A percentile compares a stretch with the other conserved stretches of the same genome.
Conservation (phyloP, 2,329 filamentous ascomycete species). For the Aspergillus eucalypticola region DNA sequence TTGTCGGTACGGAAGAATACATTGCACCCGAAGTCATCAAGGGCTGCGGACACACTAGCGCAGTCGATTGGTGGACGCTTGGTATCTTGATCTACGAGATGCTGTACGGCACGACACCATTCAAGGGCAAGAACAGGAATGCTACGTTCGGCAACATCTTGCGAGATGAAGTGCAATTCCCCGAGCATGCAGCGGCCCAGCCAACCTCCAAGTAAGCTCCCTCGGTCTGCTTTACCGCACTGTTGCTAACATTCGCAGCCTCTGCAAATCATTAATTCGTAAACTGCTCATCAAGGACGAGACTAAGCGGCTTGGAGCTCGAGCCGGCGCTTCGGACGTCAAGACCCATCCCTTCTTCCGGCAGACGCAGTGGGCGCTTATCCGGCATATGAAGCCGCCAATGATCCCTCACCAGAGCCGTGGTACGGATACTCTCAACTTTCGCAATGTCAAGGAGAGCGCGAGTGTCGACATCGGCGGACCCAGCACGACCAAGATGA, state of each 20-base stretch:
- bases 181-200: conserved; percentile 79
- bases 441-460: conserved; percentile 96
- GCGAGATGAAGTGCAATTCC: conserved; percentile 92
- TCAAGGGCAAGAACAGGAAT: conserved; percentile 99
- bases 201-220: conserved; percentile 84
- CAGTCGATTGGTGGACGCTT: conserved; percentile 98
- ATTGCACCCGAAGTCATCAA: conserved; percentile 99
- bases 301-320: conserved; percentile 85
- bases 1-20: conserved; percentile 98
- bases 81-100: conserved; percentile 98
- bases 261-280: conserved; percentile 94
- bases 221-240: neutral
- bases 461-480: conserved; percentile 75
- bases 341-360: conserved; percentile 96
- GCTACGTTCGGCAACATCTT: conserved; percentile 97
- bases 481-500: conserved; percentile 49
- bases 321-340: conserved; percentile 94
- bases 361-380: conserved; percentile 91
- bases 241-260: conserved; percentile 52
- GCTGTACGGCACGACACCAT: conserved; percentile 96
- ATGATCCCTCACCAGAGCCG: conserved; percentile 91
- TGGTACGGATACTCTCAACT: conserved; percentile 92
- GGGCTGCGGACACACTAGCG: conserved; percentile 95
- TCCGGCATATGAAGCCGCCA: conserved; percentile 95
- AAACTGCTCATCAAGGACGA: conserved; percentile 99